phyloP scores from a whole-genome alignment of 306 rosid species.

The Styphnolobium japonicum region DNA sequence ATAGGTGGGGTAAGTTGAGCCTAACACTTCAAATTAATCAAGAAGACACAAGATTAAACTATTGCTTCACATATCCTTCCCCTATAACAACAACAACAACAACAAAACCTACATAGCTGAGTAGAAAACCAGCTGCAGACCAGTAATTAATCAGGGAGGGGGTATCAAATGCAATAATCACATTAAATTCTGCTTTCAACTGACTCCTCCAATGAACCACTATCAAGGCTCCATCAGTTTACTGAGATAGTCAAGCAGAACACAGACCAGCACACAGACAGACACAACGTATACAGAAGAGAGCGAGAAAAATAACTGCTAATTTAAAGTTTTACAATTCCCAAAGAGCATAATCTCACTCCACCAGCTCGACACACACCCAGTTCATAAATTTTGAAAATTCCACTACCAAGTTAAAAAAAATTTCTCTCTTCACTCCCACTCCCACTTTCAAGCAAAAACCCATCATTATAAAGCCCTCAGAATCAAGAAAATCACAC shows the following conservation, averaged over 20 bases:
- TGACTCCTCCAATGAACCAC: background rate
- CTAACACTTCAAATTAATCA: background rate
- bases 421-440: background rate
- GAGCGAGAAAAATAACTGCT: background rate
- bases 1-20: too few relatives aligned
- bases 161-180: background rate
- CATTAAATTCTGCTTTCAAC: background rate
- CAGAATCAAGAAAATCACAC: slow-evolving; percentile 5
- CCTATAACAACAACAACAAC: background rate
- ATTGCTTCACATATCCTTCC: background rate
- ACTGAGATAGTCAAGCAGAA: background rate
- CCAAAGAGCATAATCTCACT: slow-evolving; percentile 7
- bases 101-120: background rate
- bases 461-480: background rate
- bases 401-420: background rate
- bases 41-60: background rate
- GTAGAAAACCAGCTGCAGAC: background rate
- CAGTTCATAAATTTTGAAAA: background rate
- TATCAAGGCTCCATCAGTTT: background rate
- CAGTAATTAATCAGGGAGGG: background rate
- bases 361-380: background rate
- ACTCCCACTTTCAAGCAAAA: slow-evolving; percentile 18
- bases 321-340: background rate
- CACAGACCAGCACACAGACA: background rate
- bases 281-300: slow-evolving; percentile 4